Conservation (phyloP, 2,329 filamentous ascomycete species). For the Penicillium hesseltinei region DNA sequence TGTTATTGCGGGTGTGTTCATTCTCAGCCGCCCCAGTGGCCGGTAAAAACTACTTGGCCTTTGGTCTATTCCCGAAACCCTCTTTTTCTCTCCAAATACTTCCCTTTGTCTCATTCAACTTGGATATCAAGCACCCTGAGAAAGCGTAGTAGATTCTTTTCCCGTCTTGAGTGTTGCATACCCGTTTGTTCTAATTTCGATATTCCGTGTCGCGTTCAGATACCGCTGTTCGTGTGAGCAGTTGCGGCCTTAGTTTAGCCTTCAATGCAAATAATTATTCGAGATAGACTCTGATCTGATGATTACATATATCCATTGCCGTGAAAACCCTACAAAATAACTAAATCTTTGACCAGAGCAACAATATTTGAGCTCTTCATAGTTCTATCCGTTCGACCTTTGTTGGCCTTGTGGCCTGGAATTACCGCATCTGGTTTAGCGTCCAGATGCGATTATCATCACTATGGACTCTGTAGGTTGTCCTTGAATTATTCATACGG, state of each 20-base stretch:
- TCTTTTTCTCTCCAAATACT: constrained; percentile 9
- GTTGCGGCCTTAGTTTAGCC: constrained; percentile 24
- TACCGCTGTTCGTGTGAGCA: constrained; percentile 25
- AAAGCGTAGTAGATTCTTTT: constrained; percentile 6
- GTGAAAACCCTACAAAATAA: background rate
- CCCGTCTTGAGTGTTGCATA: constrained; percentile 17
- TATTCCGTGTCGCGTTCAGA: constrained; percentile 25
- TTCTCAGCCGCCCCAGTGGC: constrained; percentile 67
- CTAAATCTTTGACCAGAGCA: background rate
- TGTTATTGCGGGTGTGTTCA: constrained; percentile 90
- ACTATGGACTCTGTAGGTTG: constrained; percentile 11
- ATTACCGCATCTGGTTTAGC: constrained; percentile 19
- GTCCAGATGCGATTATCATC: constrained; percentile 5
- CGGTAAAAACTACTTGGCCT: constrained; percentile 32
- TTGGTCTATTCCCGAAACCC: constrained; percentile 8
- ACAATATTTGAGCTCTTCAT: background rate
- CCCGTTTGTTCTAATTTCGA: constrained; percentile 25
- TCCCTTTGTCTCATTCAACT: constrained; percentile 6
- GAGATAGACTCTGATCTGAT: background rate
- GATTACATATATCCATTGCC: background rate
- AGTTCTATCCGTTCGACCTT: background rate
- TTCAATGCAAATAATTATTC: constrained; percentile 30
- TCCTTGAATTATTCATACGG: constrained; percentile 4
- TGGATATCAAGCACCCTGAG: background rate
- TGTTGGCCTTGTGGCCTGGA: constrained; percentile 12